phyloP scores from a whole-genome alignment of 805 yeast genomes.

The Candida methanosorbosa region DNA sequence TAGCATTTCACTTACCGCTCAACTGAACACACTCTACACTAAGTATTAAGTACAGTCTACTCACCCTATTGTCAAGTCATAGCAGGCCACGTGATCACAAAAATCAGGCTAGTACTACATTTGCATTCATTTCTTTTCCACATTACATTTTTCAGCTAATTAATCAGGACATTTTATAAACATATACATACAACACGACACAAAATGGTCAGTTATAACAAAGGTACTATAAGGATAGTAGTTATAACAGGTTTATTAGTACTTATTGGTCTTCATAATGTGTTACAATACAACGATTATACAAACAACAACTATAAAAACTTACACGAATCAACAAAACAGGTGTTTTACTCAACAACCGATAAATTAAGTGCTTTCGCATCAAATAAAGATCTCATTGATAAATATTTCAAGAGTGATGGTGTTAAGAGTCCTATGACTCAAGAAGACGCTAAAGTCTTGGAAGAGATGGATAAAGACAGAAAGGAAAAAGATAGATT shows the following conservation, averaged over 20 bases:
- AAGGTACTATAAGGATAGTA: background rate
- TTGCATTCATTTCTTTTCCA: no score
- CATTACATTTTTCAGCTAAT: no score
- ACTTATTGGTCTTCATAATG: background rate
- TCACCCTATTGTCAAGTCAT: no score
- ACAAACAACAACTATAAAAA: background rate
- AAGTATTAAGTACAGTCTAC: no score
- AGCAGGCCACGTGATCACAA: no score
- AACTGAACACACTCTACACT: no score
- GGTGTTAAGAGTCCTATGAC: background rate
- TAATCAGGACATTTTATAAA: background rate
- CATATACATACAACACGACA: no score
- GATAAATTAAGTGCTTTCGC: background rate
- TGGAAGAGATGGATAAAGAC: background rate
- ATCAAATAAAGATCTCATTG: constrained; percentile 6
- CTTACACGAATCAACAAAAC: background rate
- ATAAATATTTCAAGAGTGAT: constrained; percentile 4
- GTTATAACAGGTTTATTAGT: background rate
- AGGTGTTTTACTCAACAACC: constrained; percentile 3
- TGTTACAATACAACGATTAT: background rate
- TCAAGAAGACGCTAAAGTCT: background rate
- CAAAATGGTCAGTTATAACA: no score
- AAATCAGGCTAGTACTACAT: no score
- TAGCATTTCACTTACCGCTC: no score
- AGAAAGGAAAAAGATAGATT: background rate